Base-by-base conservation (phyloP, 306 rosid genomes). In the Oxytropis ochrocephala region DNA sequence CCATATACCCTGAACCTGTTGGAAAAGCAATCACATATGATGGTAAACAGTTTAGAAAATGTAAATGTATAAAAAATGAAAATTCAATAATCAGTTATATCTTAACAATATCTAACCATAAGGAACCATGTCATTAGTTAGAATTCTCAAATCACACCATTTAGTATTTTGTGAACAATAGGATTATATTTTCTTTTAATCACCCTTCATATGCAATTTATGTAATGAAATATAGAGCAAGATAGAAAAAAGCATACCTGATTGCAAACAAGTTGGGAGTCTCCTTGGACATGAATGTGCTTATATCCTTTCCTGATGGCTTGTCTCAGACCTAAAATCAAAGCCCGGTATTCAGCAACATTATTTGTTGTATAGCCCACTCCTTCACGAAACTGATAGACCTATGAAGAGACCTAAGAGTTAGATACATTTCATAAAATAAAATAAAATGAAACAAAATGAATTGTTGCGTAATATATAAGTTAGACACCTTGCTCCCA, bases 221-320 rank as follows among this genome's bases (percentile, higher is more conserved):
- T 24, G 29, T 24, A 24, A 24, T 24, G 29, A 24, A 24, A 1
- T 24, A 24, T 24, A 24, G 29, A 24, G 29, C 29, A 24, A 24
- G 29, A n/a, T n/a, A n/a, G n/a, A 69, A 54, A 24, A 44, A 8
- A 38, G 69, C 89, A 74, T 84, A 94, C 99, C 96, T 94, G 99
- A 80, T 81, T 78, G 83, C 96, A 89, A 42, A 94, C 99, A 50
- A 91, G 97, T 16, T 79, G 70, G 57, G 98, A 90, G 66, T 94
- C 96, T 62, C 98, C 98, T 47, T 29, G 73, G 50, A 78, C 86
- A 42, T 38, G 47, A 57, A 94, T 82, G 73, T 82, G 83, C 77
- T 79, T 81, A 77, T 61, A 83, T 43, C 98, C 98, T 67, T 78
- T 75, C 78, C 59, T 63, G 19, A 88, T 63, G 53, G 98, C 96